Percentiles rank a stretch among this genome's conserved stretches.
phyloP scores from a whole-genome alignment of 1,284 basidiomycete species.

The Vanrija pseudolonga region DNA sequence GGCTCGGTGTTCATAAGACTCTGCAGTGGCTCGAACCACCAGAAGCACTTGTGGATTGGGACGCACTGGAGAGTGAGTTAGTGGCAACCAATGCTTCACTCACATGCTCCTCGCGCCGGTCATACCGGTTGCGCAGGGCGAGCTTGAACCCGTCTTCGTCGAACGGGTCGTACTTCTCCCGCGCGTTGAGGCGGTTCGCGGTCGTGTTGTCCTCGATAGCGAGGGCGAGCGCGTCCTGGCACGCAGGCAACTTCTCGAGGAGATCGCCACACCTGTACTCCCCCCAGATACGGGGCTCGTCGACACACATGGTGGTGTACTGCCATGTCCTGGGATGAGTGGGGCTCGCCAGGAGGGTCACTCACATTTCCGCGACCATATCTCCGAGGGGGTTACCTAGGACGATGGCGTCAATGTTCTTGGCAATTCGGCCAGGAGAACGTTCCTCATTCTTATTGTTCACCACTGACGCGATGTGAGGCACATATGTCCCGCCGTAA shows the following conservation, averaged over 20 bases:
- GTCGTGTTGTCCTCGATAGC: constrained; percentile 44
- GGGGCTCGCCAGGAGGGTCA: too few species aligned
- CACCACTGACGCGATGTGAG: constrained; percentile 9
- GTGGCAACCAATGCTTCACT: neutral
- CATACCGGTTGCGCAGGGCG: too few species aligned
- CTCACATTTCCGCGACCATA: neutral
- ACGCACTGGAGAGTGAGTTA: neutral
- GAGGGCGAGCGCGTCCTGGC: constrained; percentile 39
- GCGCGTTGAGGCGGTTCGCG: constrained; percentile 39
- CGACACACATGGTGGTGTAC: neutral
- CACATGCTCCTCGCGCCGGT: neutral
- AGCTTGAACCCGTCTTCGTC: neutral
- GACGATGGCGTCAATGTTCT: constrained; percentile 15
- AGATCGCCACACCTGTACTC: too few species aligned
- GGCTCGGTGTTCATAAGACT: too few species aligned
- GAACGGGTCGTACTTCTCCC: constrained; percentile 13
- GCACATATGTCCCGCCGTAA: constrained; percentile 11
- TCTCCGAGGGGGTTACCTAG: constrained; percentile 16
- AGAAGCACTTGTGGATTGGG: neutral
- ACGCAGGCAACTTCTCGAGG: too few species aligned
- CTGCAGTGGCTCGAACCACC: neutral
- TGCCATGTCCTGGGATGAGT: neutral
- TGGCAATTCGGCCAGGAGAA: constrained; percentile 3
- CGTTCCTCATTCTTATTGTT: constrained; percentile 3
- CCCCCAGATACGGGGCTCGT: neutral